Conservation (phyloP, 257 asterid genomes). For the Solanum piurae region DNA sequence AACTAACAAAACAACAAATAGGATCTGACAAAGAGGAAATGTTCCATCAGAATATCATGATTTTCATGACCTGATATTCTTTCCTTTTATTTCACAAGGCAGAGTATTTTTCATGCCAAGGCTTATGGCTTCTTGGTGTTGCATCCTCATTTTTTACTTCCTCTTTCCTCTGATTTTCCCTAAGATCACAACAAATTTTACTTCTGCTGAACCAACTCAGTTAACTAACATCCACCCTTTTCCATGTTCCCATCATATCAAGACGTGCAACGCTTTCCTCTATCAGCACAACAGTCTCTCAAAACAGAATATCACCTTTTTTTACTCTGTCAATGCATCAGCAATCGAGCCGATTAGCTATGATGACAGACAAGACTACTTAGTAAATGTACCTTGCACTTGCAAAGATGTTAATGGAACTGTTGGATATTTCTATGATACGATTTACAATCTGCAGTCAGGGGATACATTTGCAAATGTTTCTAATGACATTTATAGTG, state of each 20-base stretch:
- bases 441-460: constrained; percentile 11
- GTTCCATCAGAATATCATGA: background rate
- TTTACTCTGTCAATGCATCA: constrained; percentile 35
- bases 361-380: constrained; percentile 26
- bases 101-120: background rate
- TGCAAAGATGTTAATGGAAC: constrained; percentile 34
- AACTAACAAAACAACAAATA: background rate
- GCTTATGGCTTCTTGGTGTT: constrained; percentile 30
- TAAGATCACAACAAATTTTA: background rate
- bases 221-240: constrained; percentile 14
- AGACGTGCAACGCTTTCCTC: constrained; percentile 36
- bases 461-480: constrained; percentile 26
- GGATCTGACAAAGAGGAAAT: background rate
- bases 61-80: background rate
- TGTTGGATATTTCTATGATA: constrained; percentile 46
- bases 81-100: background rate
- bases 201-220: constrained; percentile 1
- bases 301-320: constrained; percentile 14
- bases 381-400: constrained; percentile 41
- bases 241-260: constrained; percentile 22
- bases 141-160: constrained; percentile 5
- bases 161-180: background rate
- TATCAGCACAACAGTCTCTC: constrained; percentile 39
- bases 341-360: constrained; percentile 18
- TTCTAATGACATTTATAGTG: constrained; percentile 35